Conservation (phyloP, 306 rosid genomes). For the Vicia sativa region DNA sequence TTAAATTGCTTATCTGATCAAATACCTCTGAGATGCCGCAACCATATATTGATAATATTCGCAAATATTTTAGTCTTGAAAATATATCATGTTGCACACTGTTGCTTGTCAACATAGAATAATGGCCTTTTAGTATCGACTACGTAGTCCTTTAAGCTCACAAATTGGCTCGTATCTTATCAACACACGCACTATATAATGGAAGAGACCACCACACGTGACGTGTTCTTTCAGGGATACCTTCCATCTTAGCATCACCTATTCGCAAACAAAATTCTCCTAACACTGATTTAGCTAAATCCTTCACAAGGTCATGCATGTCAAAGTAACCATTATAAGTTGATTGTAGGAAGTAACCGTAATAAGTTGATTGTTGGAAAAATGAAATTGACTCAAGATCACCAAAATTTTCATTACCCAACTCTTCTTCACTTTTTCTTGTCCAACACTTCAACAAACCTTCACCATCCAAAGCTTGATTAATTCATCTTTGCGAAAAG, state of each 20-base stretch:
- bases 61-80: not conserved
- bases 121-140: not conserved
- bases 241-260: not conserved
- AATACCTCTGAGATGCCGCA: not conserved
- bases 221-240: conserved; percentile 2
- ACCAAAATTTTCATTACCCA: not conserved
- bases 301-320: not conserved
- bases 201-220: not conserved
- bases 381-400: not conserved
- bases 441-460: not conserved
- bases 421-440: not conserved
- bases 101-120: no score
- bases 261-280: not conserved
- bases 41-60: not conserved
- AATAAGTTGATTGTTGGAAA: not conserved
- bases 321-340: fast-evolving
- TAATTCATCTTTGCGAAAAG: not conserved
- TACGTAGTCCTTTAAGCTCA: not conserved
- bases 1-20: not conserved
- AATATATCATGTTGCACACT: not conserved
- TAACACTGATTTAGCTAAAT: not conserved
- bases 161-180: not conserved
- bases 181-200: fast-evolving
- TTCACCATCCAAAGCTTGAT: not conserved
- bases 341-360: no score